phyloP scores from a whole-genome alignment of 108 stramenopile genomes.

The Bacterosira constricta region DNA sequence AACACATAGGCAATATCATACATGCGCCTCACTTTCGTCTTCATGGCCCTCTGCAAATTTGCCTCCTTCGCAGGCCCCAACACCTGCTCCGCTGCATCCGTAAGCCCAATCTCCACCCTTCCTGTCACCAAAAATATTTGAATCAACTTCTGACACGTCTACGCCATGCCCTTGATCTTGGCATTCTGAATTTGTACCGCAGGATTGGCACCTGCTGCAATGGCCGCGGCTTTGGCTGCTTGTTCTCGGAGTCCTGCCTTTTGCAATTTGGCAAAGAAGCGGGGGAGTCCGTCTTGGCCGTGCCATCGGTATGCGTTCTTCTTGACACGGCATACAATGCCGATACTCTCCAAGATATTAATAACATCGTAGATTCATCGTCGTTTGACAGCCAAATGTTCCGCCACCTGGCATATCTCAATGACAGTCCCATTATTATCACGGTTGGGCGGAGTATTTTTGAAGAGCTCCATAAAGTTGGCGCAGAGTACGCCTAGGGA shows the following conservation, averaged over 20 bases:
- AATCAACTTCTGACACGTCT: slow-evolving; percentile 81
- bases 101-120: slow-evolving; percentile 49
- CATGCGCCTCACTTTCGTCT: slow-evolving; percentile 94
- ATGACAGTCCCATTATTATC: slow-evolving; percentile 41
- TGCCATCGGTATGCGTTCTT: slow-evolving; percentile 94
- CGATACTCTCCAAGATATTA: slow-evolving; percentile 90
- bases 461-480: slow-evolving; percentile 65
- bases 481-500: slow-evolving; percentile 75
- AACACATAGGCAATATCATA: slow-evolving; percentile 98
- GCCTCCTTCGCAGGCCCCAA: slow-evolving; percentile 54
- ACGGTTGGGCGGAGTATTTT: slow-evolving; percentile 29
- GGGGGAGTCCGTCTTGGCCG: slow-evolving; percentile 63
- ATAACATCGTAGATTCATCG: slow-evolving; percentile 95
- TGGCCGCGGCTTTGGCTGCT: not conserved
- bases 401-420: slow-evolving; percentile 74
- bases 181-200: too few species aligned
- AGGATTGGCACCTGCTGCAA: not conserved
- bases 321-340: slow-evolving; percentile 71
- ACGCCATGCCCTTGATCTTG: slow-evolving; percentile 78
- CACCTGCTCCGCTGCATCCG: slow-evolving; percentile 80
- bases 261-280: slow-evolving; percentile 72
- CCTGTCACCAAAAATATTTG: slow-evolving; percentile 86
- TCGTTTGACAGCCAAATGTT: slow-evolving; percentile 83
- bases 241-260: slow-evolving; percentile 54
- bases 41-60: slow-evolving; percentile 53